These are phyloP conservation scores for Pistacia atlantica DNA, from an alignment of 345 rosid species.

Conservation along the genomic window DNA sequence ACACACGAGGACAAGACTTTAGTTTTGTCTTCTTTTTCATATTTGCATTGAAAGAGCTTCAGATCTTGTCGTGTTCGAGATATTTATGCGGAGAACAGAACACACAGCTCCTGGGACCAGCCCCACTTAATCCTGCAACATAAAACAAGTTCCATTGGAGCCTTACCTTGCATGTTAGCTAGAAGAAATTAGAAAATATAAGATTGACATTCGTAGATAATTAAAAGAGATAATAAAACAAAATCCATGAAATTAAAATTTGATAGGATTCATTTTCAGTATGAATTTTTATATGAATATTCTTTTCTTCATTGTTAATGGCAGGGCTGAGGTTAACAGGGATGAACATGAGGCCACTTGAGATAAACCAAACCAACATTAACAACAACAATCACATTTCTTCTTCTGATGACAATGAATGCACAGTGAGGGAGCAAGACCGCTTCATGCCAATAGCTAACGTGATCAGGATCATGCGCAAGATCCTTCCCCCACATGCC, in stretches of 20 bases:
- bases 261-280: no score
- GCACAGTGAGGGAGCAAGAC: conserved; percentile 84
- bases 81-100: no score
- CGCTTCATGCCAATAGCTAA: conserved; percentile 96
- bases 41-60: neutral
- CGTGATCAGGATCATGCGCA: conserved; percentile 90
- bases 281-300: no score
- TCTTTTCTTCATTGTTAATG: neutral
- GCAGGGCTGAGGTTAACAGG: conserved; percentile 38
- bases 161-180: no score
- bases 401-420: conserved; percentile 51
- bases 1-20: neutral
- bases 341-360: conserved; percentile 39
- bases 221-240: no score
- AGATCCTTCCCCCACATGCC: conserved; percentile 84
- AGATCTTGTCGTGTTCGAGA: no score
- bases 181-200: no score
- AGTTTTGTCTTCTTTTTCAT: neutral
- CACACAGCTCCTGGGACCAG: no score
- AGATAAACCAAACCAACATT: conserved; percentile 27
- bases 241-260: no score
- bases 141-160: no score
- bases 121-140: no score
- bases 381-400: conserved; percentile 17
- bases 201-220: no score